Base-by-base conservation (phyloP, 1,284 basidiomycete species). In the Moesziomyces sp. region DNA sequence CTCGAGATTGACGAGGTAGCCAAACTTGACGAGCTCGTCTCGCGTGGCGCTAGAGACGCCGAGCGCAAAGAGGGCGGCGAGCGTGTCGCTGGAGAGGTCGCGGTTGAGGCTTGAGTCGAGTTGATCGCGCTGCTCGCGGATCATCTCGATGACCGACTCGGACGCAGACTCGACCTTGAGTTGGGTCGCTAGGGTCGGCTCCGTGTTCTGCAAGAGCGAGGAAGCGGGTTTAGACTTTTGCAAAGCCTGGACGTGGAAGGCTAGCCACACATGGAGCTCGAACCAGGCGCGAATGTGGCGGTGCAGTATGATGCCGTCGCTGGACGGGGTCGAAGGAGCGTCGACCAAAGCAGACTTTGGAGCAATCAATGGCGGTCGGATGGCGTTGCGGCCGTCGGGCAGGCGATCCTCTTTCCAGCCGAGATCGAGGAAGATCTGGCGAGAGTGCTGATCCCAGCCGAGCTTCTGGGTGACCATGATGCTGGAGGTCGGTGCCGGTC, bases 241-340 rank as follows among this genome's bases (percentile, higher is more conserved):
- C 24, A 74, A 26, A 19, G 57, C 43, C n/a, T 62, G 56, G 23
- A 56, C 18, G 26, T 66, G 56, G 48, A 62, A 68, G 4, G 52
- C 44, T 16, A 68, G 53, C 75, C 75, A 77, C 3, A 61, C 57
- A 30, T 49, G 58, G 23, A 77, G 56, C 50, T 77, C 75, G 26
- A 77, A 60, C 75, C 75, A 77, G n/a, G 75, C 72, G 9, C 75
- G 72, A 2, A 58, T 52, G 46, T 70, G 60, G 7, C 72, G 50
- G 30, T 42, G 55, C 14, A 73, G 57, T 3, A 50, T 26, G 10
- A 52, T 21, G 9, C 47, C 28, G 7, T 35, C 21, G 19, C 30
- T 34, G 30, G 30, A 34, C 4, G 21, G 42, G 2, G 49, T 34
- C 5, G 52, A 9, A 2, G 38, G 34, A 48, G 45, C 26, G 13